These are phyloP conservation scores for Colletotrichum sp. DNA, from an alignment of 2,329 filamentous ascomycete genomes.

Conservation along the genomic window DNA sequence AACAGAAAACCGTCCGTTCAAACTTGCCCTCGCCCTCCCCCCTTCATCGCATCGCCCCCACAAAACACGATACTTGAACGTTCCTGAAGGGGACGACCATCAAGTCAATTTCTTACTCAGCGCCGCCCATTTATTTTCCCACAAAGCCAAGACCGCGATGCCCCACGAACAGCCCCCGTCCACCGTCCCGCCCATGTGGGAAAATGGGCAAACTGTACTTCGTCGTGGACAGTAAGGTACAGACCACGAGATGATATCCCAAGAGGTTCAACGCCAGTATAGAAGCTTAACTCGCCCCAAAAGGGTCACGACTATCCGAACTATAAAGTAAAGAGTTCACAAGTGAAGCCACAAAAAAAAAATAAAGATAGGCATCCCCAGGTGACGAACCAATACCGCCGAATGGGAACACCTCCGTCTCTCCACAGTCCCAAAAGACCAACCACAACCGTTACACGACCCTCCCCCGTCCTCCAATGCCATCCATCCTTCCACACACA, in stretches of 20 bases:
- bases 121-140: not conserved
- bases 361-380: not conserved
- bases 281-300: not conserved
- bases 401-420: not conserved
- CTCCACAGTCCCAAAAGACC: not conserved
- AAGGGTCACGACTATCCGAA: not conserved
- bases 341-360: not conserved
- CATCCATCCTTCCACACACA: not conserved
- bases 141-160: not conserved
- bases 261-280: not conserved
- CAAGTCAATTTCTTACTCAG: not conserved
- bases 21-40: not conserved
- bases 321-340: not conserved
- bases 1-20: not conserved
- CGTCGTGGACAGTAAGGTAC: no score
- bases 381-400: not conserved
- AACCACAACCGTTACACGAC: not conserved
- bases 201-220: not conserved
- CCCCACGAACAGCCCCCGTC: not conserved
- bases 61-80: not conserved
- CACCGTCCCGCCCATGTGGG: not conserved
- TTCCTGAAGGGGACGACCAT: not conserved
- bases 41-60: not conserved
- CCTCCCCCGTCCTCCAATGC: not conserved
- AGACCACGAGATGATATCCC: not conserved